Conservation (phyloP, 2,329 filamentous ascomycete genomes). For the Pestalotiopsis sp. region DNA sequence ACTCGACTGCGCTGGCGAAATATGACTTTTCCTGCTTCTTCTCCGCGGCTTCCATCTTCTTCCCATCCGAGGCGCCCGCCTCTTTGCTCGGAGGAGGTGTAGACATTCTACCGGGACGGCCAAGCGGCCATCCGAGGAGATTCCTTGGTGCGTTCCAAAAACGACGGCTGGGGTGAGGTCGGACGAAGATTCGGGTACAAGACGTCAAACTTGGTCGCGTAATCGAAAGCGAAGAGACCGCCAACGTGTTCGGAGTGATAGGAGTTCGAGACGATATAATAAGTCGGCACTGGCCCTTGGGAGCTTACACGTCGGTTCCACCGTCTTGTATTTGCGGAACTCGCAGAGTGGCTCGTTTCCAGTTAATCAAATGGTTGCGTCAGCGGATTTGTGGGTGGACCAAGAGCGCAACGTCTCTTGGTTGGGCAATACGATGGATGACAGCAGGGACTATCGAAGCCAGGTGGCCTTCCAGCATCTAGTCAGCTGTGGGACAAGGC, state of each 20-base stretch:
- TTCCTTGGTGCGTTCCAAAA: constrained; percentile 13
- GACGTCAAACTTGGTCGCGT: not conserved
- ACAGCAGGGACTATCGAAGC: not conserved
- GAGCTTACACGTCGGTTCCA: not conserved
- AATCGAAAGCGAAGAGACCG: not conserved
- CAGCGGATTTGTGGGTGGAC: not conserved
- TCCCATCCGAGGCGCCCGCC: constrained; percentile 16
- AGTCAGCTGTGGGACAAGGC: not conserved
- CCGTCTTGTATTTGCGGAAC: not conserved
- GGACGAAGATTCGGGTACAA: not conserved
- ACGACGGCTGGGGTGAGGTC: constrained; percentile 9
- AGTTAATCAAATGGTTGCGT: constrained; percentile 5
- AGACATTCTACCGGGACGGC: constrained; percentile 22
- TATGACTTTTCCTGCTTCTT: constrained; percentile 61
- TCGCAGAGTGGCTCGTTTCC: constrained; percentile 1
- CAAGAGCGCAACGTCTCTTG: not conserved
- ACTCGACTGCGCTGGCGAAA: constrained; percentile 60
- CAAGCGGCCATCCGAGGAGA: constrained; percentile 21
- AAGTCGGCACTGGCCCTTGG: not conserved
- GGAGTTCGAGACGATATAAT: not conserved
- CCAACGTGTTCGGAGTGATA: constrained; percentile 8
- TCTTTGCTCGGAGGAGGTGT: constrained; percentile 19
- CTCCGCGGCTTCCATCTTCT: constrained; percentile 28
- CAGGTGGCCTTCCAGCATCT: not conserved
- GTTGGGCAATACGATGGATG: not conserved